These are phyloP conservation scores for Periconia sp. DNA, from an alignment of 2,329 filamentous ascomycete genomes.

Conservation along the genomic window DNA sequence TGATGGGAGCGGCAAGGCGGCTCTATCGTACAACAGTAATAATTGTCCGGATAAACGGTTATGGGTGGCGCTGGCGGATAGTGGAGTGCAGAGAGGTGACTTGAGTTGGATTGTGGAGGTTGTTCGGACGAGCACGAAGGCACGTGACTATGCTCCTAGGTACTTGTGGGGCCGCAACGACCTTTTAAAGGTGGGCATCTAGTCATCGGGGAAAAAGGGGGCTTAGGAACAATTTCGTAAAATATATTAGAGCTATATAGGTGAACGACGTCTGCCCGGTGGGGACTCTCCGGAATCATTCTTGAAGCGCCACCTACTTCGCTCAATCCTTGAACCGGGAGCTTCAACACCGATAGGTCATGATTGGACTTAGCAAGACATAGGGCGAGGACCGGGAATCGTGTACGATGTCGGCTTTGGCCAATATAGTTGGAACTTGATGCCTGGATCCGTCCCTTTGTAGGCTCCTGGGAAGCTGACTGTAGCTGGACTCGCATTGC, in stretches of 20 bases:
- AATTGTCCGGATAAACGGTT: slow-evolving; percentile 5
- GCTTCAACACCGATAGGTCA: background rate
- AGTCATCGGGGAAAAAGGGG: too few species aligned
- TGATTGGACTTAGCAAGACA: slow-evolving; percentile 53
- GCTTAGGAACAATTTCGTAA: too few species aligned
- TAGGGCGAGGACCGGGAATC: slow-evolving; percentile 56
- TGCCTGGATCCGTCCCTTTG: slow-evolving; percentile 34
- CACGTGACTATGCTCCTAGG: too few species aligned
- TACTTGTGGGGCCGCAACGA: too few species aligned
- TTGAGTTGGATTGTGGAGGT: background rate
- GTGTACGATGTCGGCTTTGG: slow-evolving; percentile 49
- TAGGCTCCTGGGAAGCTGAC: slow-evolving; percentile 41
- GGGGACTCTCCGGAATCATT: too few species aligned
- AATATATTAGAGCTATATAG: too few species aligned
- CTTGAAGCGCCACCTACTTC: background rate
- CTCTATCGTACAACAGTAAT: slow-evolving; percentile 10
- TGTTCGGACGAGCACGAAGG: too few species aligned
- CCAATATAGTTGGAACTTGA: slow-evolving; percentile 41
- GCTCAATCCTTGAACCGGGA: background rate
- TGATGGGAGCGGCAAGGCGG: slow-evolving; percentile 2
- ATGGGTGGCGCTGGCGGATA: slow-evolving; percentile 1
- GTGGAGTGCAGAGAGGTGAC: slow-evolving; percentile 5
- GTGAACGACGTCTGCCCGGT: too few species aligned
- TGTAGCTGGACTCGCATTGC: slow-evolving; percentile 29
- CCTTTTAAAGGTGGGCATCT: too few species aligned